Evolutionary conservation across 2,329 filamentous ascomycete genomes (phyloP).

Genomic region (Mycocentrospora acerina): DNA sequence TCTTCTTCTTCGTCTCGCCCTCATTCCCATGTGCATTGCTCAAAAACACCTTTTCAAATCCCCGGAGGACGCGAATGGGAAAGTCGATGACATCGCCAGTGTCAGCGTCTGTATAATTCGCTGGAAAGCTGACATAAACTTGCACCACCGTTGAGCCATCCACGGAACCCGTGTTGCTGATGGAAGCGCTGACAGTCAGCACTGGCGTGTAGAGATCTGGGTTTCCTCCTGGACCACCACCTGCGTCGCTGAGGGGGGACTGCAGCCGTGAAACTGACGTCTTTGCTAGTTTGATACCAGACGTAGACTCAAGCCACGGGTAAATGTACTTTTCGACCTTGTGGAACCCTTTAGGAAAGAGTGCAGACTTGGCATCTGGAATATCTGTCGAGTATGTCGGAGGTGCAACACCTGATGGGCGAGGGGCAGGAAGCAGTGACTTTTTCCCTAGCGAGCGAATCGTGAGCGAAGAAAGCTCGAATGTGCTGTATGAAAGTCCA

Average conservation of each 20-base stretch:
- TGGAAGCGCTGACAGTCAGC: slow-evolving; percentile 52
- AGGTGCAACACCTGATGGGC: slow-evolving; percentile 39
- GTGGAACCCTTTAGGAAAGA: slow-evolving; percentile 64
- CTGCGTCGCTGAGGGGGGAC: slow-evolving; percentile 59
- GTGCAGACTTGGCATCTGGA: slow-evolving; percentile 56
- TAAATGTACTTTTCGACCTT: slow-evolving; percentile 71
- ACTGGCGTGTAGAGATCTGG: slow-evolving; percentile 64
- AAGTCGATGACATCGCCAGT: slow-evolving; percentile 60
- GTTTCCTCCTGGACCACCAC: slow-evolving; percentile 69
- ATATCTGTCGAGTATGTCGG: slow-evolving; percentile 55
- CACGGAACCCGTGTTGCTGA: slow-evolving; percentile 64
- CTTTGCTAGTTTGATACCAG: slow-evolving; percentile 49
- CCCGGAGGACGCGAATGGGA: slow-evolving; percentile 42
- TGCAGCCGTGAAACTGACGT: slow-evolving; percentile 60
- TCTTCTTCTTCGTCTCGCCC: slow-evolving; percentile 21
- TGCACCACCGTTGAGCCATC: slow-evolving; percentile 59
- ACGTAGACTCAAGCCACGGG: slow-evolving; percentile 62
- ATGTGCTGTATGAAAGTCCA: slow-evolving; percentile 79
- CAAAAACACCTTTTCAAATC: slow-evolving; percentile 47
- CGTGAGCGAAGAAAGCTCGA: slow-evolving; percentile 61
- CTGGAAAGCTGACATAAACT: slow-evolving; percentile 56
- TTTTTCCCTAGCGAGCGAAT: slow-evolving; percentile 49
- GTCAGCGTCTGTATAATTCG: slow-evolving; percentile 43
- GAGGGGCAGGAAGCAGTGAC: slow-evolving; percentile 31
- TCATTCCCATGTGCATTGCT: slow-evolving; percentile 21